A percentile compares a stretch with the other conserved stretches of the same genome.
Evolutionary conservation across 2,329 filamentous ascomycete genomes (phyloP).

Genomic region (Talaromyces marneffei): DNA sequence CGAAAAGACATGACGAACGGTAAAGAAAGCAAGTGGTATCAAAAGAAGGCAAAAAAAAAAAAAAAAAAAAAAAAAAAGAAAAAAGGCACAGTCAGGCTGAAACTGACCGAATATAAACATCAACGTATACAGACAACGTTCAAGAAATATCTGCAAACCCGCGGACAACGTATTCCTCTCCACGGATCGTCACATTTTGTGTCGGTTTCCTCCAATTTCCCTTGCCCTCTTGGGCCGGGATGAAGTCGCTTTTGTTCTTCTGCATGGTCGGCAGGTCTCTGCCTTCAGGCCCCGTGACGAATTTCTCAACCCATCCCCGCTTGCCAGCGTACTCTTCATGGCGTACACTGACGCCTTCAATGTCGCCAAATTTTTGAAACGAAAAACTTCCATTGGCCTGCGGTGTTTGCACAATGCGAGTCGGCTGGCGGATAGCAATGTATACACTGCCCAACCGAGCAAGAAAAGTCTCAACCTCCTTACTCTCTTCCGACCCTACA

Average conservation of each 20-base stretch:
- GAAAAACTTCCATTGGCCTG: neutral
- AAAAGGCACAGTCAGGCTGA: neutral
- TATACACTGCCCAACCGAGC: slow-evolving; percentile 11
- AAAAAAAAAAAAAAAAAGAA: neutral
- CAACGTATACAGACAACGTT: neutral
- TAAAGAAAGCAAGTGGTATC: slow-evolving; percentile 11
- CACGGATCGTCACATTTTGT: slow-evolving; percentile 9
- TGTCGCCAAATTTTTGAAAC: slow-evolving; percentile 14
- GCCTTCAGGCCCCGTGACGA: slow-evolving; percentile 11
- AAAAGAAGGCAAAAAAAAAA: neutral
- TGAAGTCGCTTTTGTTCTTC: slow-evolving; percentile 11
- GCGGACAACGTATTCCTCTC: slow-evolving; percentile 14
- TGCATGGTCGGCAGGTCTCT: slow-evolving; percentile 13
- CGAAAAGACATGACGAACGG: neutral
- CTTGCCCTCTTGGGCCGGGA: slow-evolving; percentile 9
- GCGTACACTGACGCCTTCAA: slow-evolving; percentile 13
- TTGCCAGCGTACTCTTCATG: slow-evolving; percentile 10
- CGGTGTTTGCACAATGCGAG: slow-evolving; percentile 11
- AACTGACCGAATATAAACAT: neutral
- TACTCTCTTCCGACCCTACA: slow-evolving; percentile 11
- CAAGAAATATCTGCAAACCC: slow-evolving; percentile 10
- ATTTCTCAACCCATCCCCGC: slow-evolving; percentile 13
- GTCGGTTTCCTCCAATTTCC: slow-evolving; percentile 13
- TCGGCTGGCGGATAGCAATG: slow-evolving; percentile 13
- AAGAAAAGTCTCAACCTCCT: slow-evolving; percentile 15